A percentile compares a stretch with the other conserved stretches of the same genome.
Evolutionary conservation across 169 alveolate genomes (phyloP).

Genomic region (Plasmodium berghei): DNA sequence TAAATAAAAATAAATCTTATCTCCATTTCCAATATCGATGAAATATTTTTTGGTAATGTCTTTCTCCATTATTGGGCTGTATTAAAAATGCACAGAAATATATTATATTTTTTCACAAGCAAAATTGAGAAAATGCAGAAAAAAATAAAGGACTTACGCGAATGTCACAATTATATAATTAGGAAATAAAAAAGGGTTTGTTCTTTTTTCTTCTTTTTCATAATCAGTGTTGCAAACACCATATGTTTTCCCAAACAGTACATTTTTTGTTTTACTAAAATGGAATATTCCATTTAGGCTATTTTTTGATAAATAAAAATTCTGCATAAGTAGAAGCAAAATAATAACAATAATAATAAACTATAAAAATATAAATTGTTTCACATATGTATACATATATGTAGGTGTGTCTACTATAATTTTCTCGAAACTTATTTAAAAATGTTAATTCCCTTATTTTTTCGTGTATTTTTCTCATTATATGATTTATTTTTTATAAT

Average conservation of each 20-base stretch:
- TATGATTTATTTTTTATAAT: constrained; percentile 3
- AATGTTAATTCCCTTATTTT: background rate
- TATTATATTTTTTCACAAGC: background rate
- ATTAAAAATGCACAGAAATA: background rate
- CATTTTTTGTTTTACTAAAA: constrained; percentile 64
- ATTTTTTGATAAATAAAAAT: constrained; percentile 1
- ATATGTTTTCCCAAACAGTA: constrained; percentile 66
- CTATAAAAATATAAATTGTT: background rate
- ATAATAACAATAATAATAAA: background rate
- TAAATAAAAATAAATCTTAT: constrained; percentile 42
- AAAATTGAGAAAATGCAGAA: background rate
- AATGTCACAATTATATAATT: constrained; percentile 64
- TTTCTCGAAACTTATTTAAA: too few species aligned
- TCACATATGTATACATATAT: background rate
- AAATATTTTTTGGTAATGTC: constrained; percentile 61
- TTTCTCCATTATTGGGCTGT: constrained; percentile 40
- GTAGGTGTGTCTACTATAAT: too few species aligned
- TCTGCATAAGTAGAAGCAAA: constrained; percentile 5
- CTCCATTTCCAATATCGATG: constrained; percentile 31
- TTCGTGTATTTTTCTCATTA: background rate
- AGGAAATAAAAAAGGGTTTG: constrained; percentile 64
- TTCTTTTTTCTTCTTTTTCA: constrained; percentile 33
- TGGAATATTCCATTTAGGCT: constrained; percentile 25
- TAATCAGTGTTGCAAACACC: constrained; percentile 1
- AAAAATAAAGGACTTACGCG: constrained; percentile 38